Base-by-base conservation (phyloP, 441 rosid genomes). In the Euphorbia schlechtendalii region DNA sequence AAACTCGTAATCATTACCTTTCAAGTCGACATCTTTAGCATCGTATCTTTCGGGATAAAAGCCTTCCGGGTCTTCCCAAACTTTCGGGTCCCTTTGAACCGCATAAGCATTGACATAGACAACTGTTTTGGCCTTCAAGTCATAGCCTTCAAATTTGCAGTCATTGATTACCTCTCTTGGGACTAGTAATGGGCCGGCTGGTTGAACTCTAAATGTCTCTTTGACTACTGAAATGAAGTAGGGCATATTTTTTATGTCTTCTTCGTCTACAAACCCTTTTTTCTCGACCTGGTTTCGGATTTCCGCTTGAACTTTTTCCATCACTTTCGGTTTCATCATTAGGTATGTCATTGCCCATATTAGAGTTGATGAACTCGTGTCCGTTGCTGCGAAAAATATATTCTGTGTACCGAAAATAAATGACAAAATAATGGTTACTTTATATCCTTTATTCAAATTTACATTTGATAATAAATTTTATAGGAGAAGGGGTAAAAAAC, bases 181-280 rank as follows among this genome's bases (percentile, higher is more conserved):
- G 11, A 71, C 0, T 24, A 76, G 53, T 15, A 79, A 28, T 10
- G 78, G 80, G 48, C 0, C 64, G 8, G 66, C 21, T 0, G 75
- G 79, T 49, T 75, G 65, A 34, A 71, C 10, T 56, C 82, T 70
- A 72, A 70, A n/a, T n/a, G n/a, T n/a, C n/a, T n/a, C n/a, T n/a
- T n/a, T n/a, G n/a, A n/a, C n/a, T n/a, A n/a, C n/a, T 25, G n/a
- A n/a, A n/a, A n/a, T n/a, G n/a, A n/a, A n/a, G n/a, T n/a, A n/a
- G n/a, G n/a, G n/a, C n/a, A n/a, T n/a, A n/a, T n/a, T n/a, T n/a
- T n/a, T n/a, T n/a, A n/a, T n/a, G n/a, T n/a, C n/a, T 20, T 73
- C 66, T 48, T 70, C 76, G 34, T 73, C 68, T 10, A 73, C 61
- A 1, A 73, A 58, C 13, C 67, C 73, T 56, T 58, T 69, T 17